These are phyloP conservation scores for Maudiozyma bulderi DNA, from an alignment of 805 yeast genomes.

Conservation along the genomic window DNA sequence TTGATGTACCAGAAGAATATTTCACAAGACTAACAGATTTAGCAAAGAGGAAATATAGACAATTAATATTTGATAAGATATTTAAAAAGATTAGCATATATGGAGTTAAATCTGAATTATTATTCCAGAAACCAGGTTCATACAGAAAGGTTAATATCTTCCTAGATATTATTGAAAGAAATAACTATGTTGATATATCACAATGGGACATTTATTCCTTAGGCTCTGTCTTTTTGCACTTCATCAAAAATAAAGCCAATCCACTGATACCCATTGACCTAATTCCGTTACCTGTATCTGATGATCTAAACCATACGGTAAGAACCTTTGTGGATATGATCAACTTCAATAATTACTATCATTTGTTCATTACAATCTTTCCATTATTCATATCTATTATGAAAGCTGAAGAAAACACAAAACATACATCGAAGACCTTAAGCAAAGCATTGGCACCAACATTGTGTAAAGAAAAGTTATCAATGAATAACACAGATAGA, in stretches of 20 bases:
- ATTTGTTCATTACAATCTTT: slow-evolving; percentile 32
- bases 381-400: slow-evolving; percentile 39
- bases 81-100: slow-evolving; percentile 39
- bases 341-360: slow-evolving; percentile 25
- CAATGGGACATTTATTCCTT: slow-evolving; percentile 50
- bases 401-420: slow-evolving; percentile 31
- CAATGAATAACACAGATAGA: slow-evolving; percentile 36
- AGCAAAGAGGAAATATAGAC: slow-evolving; percentile 30
- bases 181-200: slow-evolving; percentile 49
- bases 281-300: slow-evolving; percentile 46
- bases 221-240: slow-evolving; percentile 35
- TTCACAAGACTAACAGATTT: slow-evolving; percentile 18
- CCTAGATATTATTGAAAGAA: slow-evolving; percentile 41
- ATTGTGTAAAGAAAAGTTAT: slow-evolving; percentile 42
- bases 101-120: slow-evolving; percentile 35
- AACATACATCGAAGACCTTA: slow-evolving; percentile 30
- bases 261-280: slow-evolving; percentile 44
- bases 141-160: slow-evolving; percentile 36
- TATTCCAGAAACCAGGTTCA: slow-evolving; percentile 51
- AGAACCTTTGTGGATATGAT: slow-evolving; percentile 31
- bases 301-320: slow-evolving; percentile 37
- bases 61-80: slow-evolving; percentile 39
- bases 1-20: slow-evolving; percentile 38
- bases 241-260: slow-evolving; percentile 41
- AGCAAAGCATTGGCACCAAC: slow-evolving; percentile 45